Percentiles rank a stretch among this genome's conserved stretches.
Conservation (phyloP, 1,139 yeast genomes). For the Yamadazyma triangularis region DNA sequence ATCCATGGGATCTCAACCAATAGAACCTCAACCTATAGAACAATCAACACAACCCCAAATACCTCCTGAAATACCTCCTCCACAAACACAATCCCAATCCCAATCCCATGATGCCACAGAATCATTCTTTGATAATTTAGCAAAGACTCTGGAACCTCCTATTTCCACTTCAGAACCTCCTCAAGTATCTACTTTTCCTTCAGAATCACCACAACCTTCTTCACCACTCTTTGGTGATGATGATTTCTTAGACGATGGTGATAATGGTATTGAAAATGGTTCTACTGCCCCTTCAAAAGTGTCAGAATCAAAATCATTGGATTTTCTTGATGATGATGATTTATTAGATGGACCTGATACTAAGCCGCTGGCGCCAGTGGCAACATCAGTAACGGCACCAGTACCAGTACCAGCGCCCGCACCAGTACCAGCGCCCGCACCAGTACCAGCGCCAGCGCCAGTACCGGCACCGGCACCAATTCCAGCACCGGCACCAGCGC, state of each 20-base stretch:
- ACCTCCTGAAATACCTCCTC: too few relatives aligned
- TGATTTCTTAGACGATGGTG: slow-evolving; percentile 5
- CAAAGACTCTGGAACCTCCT: too few relatives aligned
- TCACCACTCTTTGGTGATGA: slow-evolving; percentile 3
- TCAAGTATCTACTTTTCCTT: too few relatives aligned
- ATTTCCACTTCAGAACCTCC: too few relatives aligned
- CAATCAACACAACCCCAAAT: too few relatives aligned
- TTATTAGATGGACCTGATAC: slow-evolving; percentile 15
- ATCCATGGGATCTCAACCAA: not conserved
- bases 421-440: slow-evolving; percentile 1
- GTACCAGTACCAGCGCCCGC: slow-evolving; percentile 1
- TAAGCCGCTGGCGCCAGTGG: slow-evolving; percentile 4
- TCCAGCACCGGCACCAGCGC: slow-evolving; percentile 1
- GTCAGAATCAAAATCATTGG: slow-evolving; percentile 4
- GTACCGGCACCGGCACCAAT: not conserved
- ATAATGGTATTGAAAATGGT: not conserved
- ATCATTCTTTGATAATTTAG: too few relatives aligned
- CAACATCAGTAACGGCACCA: not conserved
- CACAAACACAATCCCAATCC: too few relatives aligned
- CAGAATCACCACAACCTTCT: too few relatives aligned
- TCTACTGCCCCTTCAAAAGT: not conserved
- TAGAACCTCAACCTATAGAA: not conserved
- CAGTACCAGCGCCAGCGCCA: not conserved
- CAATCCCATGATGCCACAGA: too few relatives aligned
- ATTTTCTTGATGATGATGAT: slow-evolving; percentile 14